Evolutionary conservation across 1,284 basidiomycete species (phyloP).

Genomic region (Exobasidium cylindrosporum): DNA sequence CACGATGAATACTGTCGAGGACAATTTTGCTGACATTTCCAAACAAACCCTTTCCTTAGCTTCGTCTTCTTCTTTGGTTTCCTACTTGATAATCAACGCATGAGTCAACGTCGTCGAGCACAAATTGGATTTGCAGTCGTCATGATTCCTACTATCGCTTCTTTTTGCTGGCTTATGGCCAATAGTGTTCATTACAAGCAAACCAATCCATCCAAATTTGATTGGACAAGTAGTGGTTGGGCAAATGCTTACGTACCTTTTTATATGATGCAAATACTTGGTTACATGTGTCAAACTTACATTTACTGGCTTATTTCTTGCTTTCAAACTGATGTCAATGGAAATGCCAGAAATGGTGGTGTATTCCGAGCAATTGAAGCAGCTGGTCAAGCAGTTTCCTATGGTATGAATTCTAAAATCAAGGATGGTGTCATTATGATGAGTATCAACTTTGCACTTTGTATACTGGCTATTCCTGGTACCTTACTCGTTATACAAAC

Average conservation of each 20-base stretch:
- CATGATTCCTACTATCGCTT: slow-evolving; percentile 33
- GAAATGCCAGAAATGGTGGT: slow-evolving; percentile 13
- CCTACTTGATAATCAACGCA: slow-evolving; percentile 30
- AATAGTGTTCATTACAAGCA: slow-evolving; percentile 26
- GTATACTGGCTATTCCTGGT: slow-evolving; percentile 1
- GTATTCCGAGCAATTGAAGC: slow-evolving; percentile 17
- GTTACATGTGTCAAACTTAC: slow-evolving; percentile 36
- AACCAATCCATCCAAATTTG: slow-evolving; percentile 27
- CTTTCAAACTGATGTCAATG: slow-evolving; percentile 25
- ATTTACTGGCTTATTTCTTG: slow-evolving; percentile 45
- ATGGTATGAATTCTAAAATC: slow-evolving; percentile 10
- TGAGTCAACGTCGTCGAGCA: slow-evolving; percentile 33
- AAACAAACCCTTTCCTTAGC: too few relatives aligned
- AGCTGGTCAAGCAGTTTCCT: slow-evolving; percentile 15
- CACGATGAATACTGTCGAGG: too few relatives aligned
- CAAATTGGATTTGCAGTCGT: slow-evolving; percentile 29
- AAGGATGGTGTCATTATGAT: slow-evolving; percentile 6
- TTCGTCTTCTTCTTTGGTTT: slow-evolving; percentile 34
- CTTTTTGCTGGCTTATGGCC: slow-evolving; percentile 40
- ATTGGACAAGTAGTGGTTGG: slow-evolving; percentile 29
- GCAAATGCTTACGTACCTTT: slow-evolving; percentile 35
- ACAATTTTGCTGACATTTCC: too few relatives aligned
- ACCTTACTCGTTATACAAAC: background rate
- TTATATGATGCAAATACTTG: slow-evolving; percentile 40
- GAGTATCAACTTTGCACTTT: slow-evolving; percentile 11